Evolutionary conservation across 2,329 filamentous ascomycete species (phyloP), one percentile per base, ranked within the genome.

Genomic region (Paecilomyces sp.): DNA sequence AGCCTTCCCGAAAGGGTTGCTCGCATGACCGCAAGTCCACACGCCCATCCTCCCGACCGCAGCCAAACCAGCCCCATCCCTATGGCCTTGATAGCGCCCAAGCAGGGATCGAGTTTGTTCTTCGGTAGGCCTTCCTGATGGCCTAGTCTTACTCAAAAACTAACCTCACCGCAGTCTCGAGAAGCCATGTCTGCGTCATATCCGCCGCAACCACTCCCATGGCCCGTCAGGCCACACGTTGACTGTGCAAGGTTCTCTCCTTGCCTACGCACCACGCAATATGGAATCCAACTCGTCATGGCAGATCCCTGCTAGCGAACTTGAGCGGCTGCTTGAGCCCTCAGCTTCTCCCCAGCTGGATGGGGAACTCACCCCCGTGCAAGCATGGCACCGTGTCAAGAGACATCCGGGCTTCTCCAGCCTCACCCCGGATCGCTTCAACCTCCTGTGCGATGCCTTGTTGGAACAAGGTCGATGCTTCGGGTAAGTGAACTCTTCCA

Each of bases 321-420:
- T 65, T 2, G 56, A 60, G n/a, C 57, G 47, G 9, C 57, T 65
- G 1, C 60, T 62, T n/a, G 57, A 66, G 31, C 57, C 63, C 15
- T 62, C 63, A 3, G 51, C 55, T 1, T 57, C 8, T 18, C 59
- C 64, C 13, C 57, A 57, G 2, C 47, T 64, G 3, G 52, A 64
- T 3, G 65, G 65, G 9, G 71, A 74, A 34, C 57, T 75, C 2
- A 76, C 73, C 1, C 74, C 74, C 0, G 68, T 76, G 1, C 74
- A 76, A 58, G 73, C 70, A 3, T 74, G 72, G 73, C 66, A 71
- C 52, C 60, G 67, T 24, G 66, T 75, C 8, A 64, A 64, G 12
- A 55, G 59, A 24, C 67, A 71, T 59, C 60, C 64, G 2, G 63
- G 63, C 8, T 69, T 73, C 56, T 30, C 56, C 0, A 47, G 31